Conservation (phyloP, 2,329 filamentous ascomycete genomes). For the Cylindrodendrum hubeiense region DNA sequence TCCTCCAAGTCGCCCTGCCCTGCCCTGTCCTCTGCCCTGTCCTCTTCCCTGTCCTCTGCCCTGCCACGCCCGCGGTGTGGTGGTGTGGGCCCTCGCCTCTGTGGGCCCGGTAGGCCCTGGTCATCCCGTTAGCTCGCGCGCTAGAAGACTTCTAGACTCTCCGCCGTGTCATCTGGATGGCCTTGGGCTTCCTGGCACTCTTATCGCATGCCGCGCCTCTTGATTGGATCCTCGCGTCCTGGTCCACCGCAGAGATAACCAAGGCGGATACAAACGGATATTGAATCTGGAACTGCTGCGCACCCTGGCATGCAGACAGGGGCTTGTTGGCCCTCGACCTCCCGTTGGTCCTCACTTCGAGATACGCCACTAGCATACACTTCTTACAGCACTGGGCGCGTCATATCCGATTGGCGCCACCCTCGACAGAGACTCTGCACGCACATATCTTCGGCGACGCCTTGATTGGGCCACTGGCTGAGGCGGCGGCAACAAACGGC, state of each 20-base stretch:
- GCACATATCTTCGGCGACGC: conserved; percentile 34
- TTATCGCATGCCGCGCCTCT: conserved; percentile 6
- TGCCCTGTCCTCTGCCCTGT: background rate
- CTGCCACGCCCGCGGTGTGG: background rate
- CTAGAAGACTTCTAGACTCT: conserved; percentile 46
- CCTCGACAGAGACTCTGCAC: background rate
- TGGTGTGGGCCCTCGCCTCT: conserved; percentile 10
- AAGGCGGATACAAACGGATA: conserved; percentile 14
- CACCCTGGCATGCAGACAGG: conserved; percentile 22
- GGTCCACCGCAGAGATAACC: conserved; percentile 3
- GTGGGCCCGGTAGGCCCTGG: background rate
- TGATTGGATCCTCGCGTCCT: conserved; percentile 29
- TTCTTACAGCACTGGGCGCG: conserved; percentile 12
- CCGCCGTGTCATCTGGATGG: conserved; percentile 18
- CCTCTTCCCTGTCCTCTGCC: background rate
- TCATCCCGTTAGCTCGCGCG: conserved; percentile 1
- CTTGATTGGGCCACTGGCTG: conserved; percentile 36
- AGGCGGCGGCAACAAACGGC: conserved; percentile 19
- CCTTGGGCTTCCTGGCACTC: background rate
- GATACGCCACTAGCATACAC: conserved; percentile 15
- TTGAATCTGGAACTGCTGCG: conserved; percentile 21
- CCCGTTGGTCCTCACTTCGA: conserved; percentile 4
- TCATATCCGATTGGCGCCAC: conserved; percentile 1
- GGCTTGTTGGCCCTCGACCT: conserved; percentile 6
- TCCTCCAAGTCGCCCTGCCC: background rate